Percentiles rank a stretch among this genome's conserved stretches.
Evolutionary conservation across 1,284 basidiomycete species (phyloP).

Genomic region (Sporisorium exsertum): DNA sequence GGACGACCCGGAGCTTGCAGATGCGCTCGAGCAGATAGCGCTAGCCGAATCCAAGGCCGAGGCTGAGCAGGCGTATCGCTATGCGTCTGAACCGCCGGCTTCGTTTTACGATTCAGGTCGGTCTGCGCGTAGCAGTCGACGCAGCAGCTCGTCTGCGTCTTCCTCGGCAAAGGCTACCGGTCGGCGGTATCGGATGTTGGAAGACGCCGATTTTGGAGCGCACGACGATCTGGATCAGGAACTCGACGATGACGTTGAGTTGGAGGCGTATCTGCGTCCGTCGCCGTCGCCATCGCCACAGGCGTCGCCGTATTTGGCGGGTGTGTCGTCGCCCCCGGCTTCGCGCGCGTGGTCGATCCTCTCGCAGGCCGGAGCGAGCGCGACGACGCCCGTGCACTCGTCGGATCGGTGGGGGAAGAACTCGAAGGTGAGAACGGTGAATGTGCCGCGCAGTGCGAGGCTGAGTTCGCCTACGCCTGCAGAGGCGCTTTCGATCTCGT

Average conservation of each 20-base stretch:
- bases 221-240: slow-evolving; percentile 11
- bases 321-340: slow-evolving; percentile 25
- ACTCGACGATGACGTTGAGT: slow-evolving; percentile 10
- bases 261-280: slow-evolving; percentile 15
- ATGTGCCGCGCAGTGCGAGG: slow-evolving; percentile 51
- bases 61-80: slow-evolving; percentile 15
- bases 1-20: slow-evolving; percentile 51
- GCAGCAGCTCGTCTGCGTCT: slow-evolving; percentile 10
- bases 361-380: slow-evolving; percentile 35
- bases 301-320: slow-evolving; percentile 44
- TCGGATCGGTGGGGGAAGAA: slow-evolving; percentile 41
- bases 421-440: slow-evolving; percentile 60
- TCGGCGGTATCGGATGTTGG: slow-evolving; percentile 18
- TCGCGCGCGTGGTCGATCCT: slow-evolving; percentile 65
- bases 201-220: slow-evolving; percentile 30
- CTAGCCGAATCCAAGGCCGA: slow-evolving; percentile 50
- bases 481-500: slow-evolving; percentile 17
- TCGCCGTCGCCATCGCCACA: slow-evolving; percentile 43
- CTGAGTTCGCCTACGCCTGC: slow-evolving; percentile 34
- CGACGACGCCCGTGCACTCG: slow-evolving; percentile 28
- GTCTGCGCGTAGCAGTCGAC: slow-evolving; percentile 1
- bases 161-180: slow-evolving; percentile 7
- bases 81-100: slow-evolving; percentile 5
- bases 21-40: slow-evolving; percentile 58
- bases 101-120: slow-evolving; percentile 23